phyloP scores from a whole-genome alignment of 2,329 filamentous ascomycete genomes.

The Cladophialophora bantiana region DNA sequence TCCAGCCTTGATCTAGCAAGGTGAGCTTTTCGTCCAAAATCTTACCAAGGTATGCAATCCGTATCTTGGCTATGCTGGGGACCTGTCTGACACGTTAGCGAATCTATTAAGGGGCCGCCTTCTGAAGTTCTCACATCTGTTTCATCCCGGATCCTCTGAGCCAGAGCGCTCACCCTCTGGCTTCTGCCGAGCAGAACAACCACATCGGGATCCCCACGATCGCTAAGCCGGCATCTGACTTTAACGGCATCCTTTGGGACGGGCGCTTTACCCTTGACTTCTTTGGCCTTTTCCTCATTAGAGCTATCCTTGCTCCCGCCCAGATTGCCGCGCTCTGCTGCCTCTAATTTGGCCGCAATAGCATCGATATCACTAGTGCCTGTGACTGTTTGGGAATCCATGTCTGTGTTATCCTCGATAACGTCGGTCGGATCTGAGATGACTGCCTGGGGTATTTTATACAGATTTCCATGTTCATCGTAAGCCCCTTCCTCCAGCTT shows the following conservation, averaged over 20 bases:
- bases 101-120: neutral
- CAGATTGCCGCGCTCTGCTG: conserved; percentile 38
- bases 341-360: conserved; percentile 41
- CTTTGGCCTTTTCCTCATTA: conserved; percentile 51
- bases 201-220: conserved; percentile 68
- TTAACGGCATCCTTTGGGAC: conserved; percentile 61
- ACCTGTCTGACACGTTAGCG: conserved; percentile 57
- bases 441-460: conserved; percentile 71
- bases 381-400: conserved; percentile 50
- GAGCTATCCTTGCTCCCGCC: conserved; percentile 36
- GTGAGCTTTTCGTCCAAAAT: conserved; percentile 73
- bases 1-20: conserved; percentile 75
- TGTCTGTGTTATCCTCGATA: conserved; percentile 42
- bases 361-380: conserved; percentile 44
- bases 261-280: conserved; percentile 68
- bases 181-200: conserved; percentile 63
- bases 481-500: conserved; percentile 75
- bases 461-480: conserved; percentile 73
- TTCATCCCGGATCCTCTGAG: conserved; percentile 68
- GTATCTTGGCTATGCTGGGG: conserved; percentile 64
- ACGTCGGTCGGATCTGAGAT: conserved; percentile 72
- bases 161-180: conserved; percentile 70
- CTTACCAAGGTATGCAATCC: conserved; percentile 81
- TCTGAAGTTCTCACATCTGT: conserved; percentile 29
- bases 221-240: conserved; percentile 70